Percentiles rank a stretch among this genome's conserved stretches.
phyloP scores from a whole-genome alignment of 352 stramenopile species.

The Pythium aquatile region DNA sequence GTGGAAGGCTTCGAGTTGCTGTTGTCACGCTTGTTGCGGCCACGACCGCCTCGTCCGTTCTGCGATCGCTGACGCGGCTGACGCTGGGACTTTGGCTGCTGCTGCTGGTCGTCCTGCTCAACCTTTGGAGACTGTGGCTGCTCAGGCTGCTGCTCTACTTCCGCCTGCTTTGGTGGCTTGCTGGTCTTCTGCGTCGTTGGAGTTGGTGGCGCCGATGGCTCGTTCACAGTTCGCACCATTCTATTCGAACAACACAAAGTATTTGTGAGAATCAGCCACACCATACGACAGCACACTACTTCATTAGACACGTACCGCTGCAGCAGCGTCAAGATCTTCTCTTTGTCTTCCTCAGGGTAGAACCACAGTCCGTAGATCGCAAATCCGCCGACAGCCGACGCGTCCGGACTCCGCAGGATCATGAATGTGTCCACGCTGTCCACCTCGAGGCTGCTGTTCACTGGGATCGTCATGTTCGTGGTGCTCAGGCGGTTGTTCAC shows the following conservation, averaged over 20 bases:
- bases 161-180: slow-evolving; percentile 15
- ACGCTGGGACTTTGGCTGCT: slow-evolving; percentile 23
- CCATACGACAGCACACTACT: neutral
- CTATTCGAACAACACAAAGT: slow-evolving; percentile 22
- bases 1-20: slow-evolving; percentile 39
- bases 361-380: slow-evolving; percentile 88
- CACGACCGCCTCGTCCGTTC: slow-evolving; percentile 16
- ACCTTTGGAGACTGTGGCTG: slow-evolving; percentile 7
- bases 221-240: slow-evolving; percentile 64
- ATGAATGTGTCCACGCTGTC: slow-evolving; percentile 85
- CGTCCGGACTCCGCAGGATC: slow-evolving; percentile 69
- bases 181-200: slow-evolving; percentile 13
- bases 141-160: slow-evolving; percentile 23
- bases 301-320: slow-evolving; percentile 43
- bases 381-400: slow-evolving; percentile 38
- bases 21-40: slow-evolving; percentile 32
- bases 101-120: slow-evolving; percentile 20
- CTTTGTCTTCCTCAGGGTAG: slow-evolving; percentile 81
- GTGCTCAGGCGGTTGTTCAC: slow-evolving; percentile 90
- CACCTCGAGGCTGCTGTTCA: slow-evolving; percentile 72
- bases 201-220: slow-evolving; percentile 23
- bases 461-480: slow-evolving; percentile 79
- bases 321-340: slow-evolving; percentile 75
- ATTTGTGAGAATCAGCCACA: neutral
- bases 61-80: slow-evolving; percentile 32